Percentiles rank a stretch among this genome's conserved stretches.
phyloP scores from a whole-genome alignment of 2,329 filamentous ascomycete genomes.

The Diaporthe sp. region DNA sequence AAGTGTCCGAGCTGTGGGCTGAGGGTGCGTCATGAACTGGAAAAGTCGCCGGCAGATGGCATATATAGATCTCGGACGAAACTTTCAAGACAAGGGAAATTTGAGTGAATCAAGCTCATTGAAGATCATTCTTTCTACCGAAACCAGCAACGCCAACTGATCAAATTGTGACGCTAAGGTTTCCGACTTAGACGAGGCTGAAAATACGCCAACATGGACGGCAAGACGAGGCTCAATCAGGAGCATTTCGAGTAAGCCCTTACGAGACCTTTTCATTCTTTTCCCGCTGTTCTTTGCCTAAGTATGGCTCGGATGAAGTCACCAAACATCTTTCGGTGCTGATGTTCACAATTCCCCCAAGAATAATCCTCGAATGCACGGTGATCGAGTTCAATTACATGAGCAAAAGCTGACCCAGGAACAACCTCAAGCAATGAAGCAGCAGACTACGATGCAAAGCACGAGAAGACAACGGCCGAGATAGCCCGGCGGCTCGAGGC shows the following conservation, averaged over 20 bases:
- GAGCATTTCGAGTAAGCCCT: slow-evolving; percentile 33
- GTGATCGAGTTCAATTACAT: background rate
- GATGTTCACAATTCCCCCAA: no score
- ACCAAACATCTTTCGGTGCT: background rate
- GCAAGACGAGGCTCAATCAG: slow-evolving; percentile 34
- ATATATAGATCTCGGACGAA: slow-evolving; percentile 5
- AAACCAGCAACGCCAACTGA: background rate
- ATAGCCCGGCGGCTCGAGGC: slow-evolving; percentile 67
- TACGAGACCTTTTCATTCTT: background rate
- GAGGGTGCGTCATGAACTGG: slow-evolving; percentile 1
- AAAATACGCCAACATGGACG: slow-evolving; percentile 26
- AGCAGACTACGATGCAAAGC: slow-evolving; percentile 68
- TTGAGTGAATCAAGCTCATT: background rate
- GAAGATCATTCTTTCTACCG: background rate
- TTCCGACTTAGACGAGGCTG: slow-evolving; percentile 23
- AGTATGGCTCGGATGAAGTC: no score
- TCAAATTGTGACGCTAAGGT: background rate
- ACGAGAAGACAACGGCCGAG: slow-evolving; percentile 64
- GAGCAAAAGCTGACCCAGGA: background rate
- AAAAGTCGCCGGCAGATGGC: slow-evolving; percentile 34
- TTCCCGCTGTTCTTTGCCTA: no score
- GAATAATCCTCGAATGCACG: background rate
- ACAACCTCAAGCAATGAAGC: slow-evolving; percentile 61
- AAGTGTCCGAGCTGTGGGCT: slow-evolving; percentile 34
- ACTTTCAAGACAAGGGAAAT: background rate